Conservation (phyloP, 306 rosid species). For the Ziziphus jujuba region DNA sequence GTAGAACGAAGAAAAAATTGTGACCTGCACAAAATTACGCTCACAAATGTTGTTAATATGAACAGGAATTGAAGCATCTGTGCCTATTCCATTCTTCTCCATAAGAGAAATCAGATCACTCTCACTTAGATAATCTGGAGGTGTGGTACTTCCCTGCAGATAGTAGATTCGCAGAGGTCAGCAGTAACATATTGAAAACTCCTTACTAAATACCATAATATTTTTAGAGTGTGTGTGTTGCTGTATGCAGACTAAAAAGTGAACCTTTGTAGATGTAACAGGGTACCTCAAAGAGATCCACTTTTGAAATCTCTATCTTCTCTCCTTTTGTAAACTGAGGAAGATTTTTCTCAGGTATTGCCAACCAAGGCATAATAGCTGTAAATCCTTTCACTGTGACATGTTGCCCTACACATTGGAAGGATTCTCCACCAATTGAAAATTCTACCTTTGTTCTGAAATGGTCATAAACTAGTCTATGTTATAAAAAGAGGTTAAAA, state of each 20-base stretch:
- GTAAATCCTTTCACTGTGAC: conserved; percentile 74
- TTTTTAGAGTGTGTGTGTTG: too few species aligned
- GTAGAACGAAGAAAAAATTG: background rate
- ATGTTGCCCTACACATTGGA: conserved; percentile 79
- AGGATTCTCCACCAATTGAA: conserved; percentile 77
- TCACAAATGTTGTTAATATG: conserved; percentile 97
- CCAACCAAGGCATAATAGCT: conserved; percentile 93
- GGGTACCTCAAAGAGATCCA: conserved; percentile 86
- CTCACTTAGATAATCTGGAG: conserved; percentile 92
- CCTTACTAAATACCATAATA: conserved; percentile 1
- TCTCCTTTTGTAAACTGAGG: conserved; percentile 82
- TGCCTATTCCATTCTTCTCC: conserved; percentile 97
- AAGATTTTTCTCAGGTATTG: conserved; percentile 74
- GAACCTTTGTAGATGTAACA: conserved; percentile 18
- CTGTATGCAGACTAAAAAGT: conserved; percentile 11
- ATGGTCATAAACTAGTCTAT: conserved; percentile 22
- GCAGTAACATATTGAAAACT: conserved; percentile 19
- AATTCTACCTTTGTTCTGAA: conserved; percentile 79
- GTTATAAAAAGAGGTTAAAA: conserved; percentile 12
- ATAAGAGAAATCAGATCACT: conserved; percentile 94
- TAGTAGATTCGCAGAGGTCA: conserved; percentile 24
- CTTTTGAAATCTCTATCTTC: conserved; percentile 62
- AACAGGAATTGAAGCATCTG: conserved; percentile 95
- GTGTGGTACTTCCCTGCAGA: conserved; percentile 73
- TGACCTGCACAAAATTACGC: conserved; percentile 96